Percentiles rank a stretch among this genome's conserved stretches.
Conservation (phyloP, 164 flowering plant species). For the Liriodendron chinense region DNA sequence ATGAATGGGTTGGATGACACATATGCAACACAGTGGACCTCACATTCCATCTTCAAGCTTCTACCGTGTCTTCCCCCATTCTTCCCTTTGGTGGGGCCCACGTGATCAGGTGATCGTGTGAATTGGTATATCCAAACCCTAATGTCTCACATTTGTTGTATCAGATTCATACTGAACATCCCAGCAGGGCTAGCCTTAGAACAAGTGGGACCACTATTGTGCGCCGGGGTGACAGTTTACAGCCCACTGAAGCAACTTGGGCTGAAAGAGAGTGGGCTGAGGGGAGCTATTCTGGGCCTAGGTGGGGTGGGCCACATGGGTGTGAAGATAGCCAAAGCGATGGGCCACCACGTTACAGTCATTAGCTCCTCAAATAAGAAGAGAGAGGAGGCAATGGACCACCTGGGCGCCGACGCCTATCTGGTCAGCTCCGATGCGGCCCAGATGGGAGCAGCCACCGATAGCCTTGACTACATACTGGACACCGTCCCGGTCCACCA, state of each 20-base stretch:
- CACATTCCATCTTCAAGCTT: too few relatives aligned
- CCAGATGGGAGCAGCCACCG: conserved; percentile 36
- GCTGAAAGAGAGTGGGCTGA: conserved; percentile 14
- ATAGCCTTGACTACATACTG: conserved; percentile 48
- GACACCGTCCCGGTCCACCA: conserved; percentile 53
- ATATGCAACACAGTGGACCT: too few relatives aligned
- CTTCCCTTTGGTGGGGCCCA: too few relatives aligned
- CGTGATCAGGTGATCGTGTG: too few relatives aligned
- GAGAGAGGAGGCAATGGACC: conserved; percentile 43
- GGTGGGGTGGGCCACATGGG: conserved; percentile 69
- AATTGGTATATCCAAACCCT: too few relatives aligned
- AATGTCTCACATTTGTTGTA: conserved; percentile 24
- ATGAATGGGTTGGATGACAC: too few relatives aligned
- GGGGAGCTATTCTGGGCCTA: conserved; percentile 45
- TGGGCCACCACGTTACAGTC: conserved; percentile 64
- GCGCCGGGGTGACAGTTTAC: conserved; percentile 60
- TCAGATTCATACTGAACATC: conserved; percentile 51
- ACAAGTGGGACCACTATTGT: conserved; percentile 55
- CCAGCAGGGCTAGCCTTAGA: conserved; percentile 46
- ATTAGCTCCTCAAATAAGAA: conserved; percentile 52
- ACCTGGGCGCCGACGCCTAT: conserved; percentile 46
- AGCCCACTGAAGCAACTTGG: conserved; percentile 48
- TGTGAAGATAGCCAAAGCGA: conserved; percentile 56
- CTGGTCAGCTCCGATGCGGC: conserved; percentile 38
- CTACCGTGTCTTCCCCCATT: too few relatives aligned